These are phyloP conservation scores for Hortiboletus rubellus DNA, from an alignment of 1,284 basidiomycete species.

Conservation along the genomic window DNA sequence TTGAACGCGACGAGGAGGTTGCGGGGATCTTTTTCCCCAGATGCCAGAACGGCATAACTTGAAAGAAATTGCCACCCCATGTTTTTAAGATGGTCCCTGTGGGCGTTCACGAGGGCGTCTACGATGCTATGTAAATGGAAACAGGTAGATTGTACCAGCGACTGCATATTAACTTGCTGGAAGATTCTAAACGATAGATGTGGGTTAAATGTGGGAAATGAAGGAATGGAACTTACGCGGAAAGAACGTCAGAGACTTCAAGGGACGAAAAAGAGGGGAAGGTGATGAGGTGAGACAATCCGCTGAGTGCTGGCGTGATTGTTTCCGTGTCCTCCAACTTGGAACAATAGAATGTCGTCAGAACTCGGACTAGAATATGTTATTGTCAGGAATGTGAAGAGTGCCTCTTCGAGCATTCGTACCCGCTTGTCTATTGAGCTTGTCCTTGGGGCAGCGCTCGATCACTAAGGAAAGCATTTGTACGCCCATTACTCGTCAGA, in stretches of 20 bases:
- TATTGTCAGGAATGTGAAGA: conserved; percentile 7
- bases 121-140: conserved; percentile 83
- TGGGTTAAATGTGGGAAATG: background rate
- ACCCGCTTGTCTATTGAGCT: conserved; percentile 84
- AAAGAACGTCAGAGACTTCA: conserved; percentile 68
- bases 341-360: conserved; percentile 80
- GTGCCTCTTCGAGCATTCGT: conserved; percentile 26
- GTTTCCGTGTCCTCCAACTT: conserved; percentile 88
- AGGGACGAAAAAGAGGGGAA: conserved; percentile 68
- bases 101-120: conserved; percentile 74
- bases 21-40: conserved; percentile 97
- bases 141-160: conserved; percentile 80
- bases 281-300: conserved; percentile 68
- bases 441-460: conserved; percentile 56
- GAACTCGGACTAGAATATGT: conserved; percentile 63
- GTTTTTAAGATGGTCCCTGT: conserved; percentile 69
- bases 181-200: conserved; percentile 58
- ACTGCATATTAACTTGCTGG: conserved; percentile 76
- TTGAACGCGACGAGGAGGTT: conserved; percentile 92
- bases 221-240: conserved; percentile 53
- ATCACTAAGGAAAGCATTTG: conserved; percentile 72
- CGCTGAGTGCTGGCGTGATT: conserved; percentile 73
- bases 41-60: conserved; percentile 78
- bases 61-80: conserved; percentile 75
- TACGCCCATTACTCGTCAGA: conserved; percentile 59